Percentiles rank a stretch among this genome's conserved stretches.
These are phyloP conservation scores for Penicillium olsonii DNA, from an alignment of 2,329 filamentous ascomycete species.

Conservation along the genomic window DNA sequence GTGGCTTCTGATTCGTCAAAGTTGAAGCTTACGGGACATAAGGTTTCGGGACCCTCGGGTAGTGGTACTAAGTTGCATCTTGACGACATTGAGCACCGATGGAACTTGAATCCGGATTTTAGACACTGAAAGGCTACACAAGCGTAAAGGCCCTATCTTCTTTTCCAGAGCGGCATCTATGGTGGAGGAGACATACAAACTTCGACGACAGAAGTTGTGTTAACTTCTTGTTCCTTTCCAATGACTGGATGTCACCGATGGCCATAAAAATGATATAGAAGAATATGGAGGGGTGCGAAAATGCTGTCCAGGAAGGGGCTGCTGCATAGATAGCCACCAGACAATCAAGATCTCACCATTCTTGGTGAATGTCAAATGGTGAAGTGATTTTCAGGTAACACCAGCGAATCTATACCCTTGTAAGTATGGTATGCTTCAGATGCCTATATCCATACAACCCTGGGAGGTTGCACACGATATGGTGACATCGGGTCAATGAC, in stretches of 20 bases:
- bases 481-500: slow-evolving; percentile 18
- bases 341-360: too few relatives aligned
- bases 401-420: background rate
- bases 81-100: slow-evolving; percentile 7
- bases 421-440: background rate
- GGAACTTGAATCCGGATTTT: background rate
- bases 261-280: too few relatives aligned
- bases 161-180: background rate
- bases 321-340: too few relatives aligned
- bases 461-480: slow-evolving; percentile 16
- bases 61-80: background rate
- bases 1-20: background rate
- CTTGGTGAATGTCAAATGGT: too few relatives aligned
- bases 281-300: too few relatives aligned
- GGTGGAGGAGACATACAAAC: background rate
- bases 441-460: background rate
- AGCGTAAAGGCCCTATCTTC: background rate
- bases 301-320: too few relatives aligned
- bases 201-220: too few relatives aligned
- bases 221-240: too few relatives aligned
- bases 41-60: slow-evolving; percentile 16
- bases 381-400: background rate
- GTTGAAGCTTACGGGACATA: slow-evolving; percentile 1
- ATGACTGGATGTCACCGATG: too few relatives aligned
- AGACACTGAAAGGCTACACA: background rate